These are phyloP conservation scores for Triadica sebifera DNA, from an alignment of 345 rosid genomes.

Conservation along the genomic window DNA sequence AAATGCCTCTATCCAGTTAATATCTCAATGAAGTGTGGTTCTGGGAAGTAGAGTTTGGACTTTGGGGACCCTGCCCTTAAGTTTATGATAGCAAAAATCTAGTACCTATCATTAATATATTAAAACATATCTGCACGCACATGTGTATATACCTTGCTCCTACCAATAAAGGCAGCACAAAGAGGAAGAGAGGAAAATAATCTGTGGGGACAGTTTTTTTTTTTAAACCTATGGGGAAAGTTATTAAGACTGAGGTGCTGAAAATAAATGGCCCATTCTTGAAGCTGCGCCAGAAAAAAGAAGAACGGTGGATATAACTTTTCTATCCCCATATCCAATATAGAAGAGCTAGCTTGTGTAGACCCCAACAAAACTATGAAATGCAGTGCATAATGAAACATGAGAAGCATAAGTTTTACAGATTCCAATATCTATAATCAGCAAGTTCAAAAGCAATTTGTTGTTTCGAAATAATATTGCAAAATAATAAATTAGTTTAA, in stretches of 20 bases:
- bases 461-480: neutral
- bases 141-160: neutral
- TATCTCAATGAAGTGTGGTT: neutral
- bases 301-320: neutral
- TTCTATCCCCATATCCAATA: neutral
- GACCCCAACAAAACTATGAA: neutral
- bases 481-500: neutral
- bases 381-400: neutral
- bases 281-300: too few relatives aligned
- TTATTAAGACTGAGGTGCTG: too few relatives aligned
- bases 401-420: neutral
- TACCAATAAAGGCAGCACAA: too few relatives aligned
- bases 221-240: too few relatives aligned
- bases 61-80: neutral
- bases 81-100: neutral
- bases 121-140: neutral
- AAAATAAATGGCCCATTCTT: too few relatives aligned
- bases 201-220: too few relatives aligned
- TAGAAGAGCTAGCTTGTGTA: neutral
- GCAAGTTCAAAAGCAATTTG: neutral
- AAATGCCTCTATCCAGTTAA: neutral
- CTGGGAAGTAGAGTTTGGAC: neutral
- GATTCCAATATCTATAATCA: neutral
- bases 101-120: neutral
- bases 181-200: too few relatives aligned